phyloP scores from a whole-genome alignment of 805 yeast species.

The Hanseniaspora meyeri region DNA sequence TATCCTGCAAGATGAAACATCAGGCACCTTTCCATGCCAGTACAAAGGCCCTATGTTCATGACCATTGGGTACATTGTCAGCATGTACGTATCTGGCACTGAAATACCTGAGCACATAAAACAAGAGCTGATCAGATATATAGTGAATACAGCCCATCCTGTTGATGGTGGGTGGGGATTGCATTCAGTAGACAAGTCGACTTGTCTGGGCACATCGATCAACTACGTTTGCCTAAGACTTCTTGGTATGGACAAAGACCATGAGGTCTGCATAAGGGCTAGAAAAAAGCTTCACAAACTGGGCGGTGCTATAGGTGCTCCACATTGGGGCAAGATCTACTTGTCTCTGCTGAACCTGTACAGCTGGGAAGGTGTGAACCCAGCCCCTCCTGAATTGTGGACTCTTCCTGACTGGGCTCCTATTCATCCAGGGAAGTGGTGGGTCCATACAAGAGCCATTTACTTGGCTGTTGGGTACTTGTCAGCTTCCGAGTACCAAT shows the following conservation, averaged over 20 bases:
- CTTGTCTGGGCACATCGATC: conserved; percentile 87
- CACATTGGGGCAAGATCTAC: conserved; percentile 98
- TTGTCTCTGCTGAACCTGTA: conserved; percentile 66
- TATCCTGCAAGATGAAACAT: conserved; percentile 54
- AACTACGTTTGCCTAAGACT: conserved; percentile 75
- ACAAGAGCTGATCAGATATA: conserved; percentile 66
- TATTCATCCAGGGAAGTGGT: conserved; percentile 92
- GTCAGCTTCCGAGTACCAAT: conserved; percentile 41
- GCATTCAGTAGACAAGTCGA: conserved; percentile 81
- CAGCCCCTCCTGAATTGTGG: conserved; percentile 96
- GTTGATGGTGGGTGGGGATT: conserved; percentile 99
- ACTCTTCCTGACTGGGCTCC: conserved; percentile 68
- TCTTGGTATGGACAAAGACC: conserved; percentile 60
- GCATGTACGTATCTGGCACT: conserved; percentile 55
- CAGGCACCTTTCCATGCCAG: conserved; percentile 85
- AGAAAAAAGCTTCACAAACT: conserved; percentile 51
- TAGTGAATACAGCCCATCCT: conserved; percentile 88
- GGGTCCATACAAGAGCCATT: conserved; percentile 96
- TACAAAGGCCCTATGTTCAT: conserved; percentile 98
- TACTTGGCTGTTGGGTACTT: conserved; percentile 79
- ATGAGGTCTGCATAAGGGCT: conserved; percentile 69
- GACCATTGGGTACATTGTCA: conserved; percentile 76
- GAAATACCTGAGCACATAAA: conserved; percentile 55
- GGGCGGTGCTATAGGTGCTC: conserved; percentile 84
- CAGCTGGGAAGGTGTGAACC: conserved; percentile 94